A percentile compares a stretch with the other conserved stretches of the same genome.
These are phyloP conservation scores for Musa itinerans DNA, from an alignment of 176 grass and related monocot genomes.

Conservation along the genomic window DNA sequence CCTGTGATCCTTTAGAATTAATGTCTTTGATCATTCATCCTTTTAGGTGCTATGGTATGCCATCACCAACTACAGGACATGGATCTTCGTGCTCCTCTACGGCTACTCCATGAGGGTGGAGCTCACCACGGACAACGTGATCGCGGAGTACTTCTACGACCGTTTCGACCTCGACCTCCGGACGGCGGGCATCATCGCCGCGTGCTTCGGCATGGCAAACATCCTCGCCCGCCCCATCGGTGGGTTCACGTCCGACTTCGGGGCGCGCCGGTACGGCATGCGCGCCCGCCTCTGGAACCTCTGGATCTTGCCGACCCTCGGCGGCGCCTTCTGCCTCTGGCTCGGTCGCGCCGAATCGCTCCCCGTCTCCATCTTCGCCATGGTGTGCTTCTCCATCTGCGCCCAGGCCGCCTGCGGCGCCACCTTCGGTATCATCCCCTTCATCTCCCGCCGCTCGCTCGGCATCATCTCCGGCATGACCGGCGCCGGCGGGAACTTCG, in stretches of 20 bases:
- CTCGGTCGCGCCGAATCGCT: constrained; percentile 32
- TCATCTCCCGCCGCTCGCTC: constrained; percentile 53
- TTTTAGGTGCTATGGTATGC: constrained; percentile 37
- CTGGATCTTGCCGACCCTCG: constrained; percentile 71
- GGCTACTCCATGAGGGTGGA: constrained; percentile 83
- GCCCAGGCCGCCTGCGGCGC: constrained; percentile 77
- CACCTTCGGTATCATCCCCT: constrained; percentile 56
- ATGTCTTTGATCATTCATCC: too few species aligned
- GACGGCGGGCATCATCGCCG: constrained; percentile 55
- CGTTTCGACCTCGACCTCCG: constrained; percentile 62
- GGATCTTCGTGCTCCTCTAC: constrained; percentile 75
- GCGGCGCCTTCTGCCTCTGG: constrained; percentile 58
- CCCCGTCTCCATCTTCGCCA: constrained; percentile 38
- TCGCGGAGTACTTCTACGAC: constrained; percentile 73
- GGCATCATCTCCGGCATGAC: constrained; percentile 64
- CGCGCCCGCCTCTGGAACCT: constrained; percentile 68
- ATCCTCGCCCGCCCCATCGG: constrained; percentile 46
- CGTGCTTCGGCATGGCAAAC: constrained; percentile 87
- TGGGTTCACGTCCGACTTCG: constrained; percentile 48
- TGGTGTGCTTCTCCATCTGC: constrained; percentile 78
- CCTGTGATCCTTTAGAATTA: too few species aligned
- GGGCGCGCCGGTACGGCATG: constrained; percentile 47
- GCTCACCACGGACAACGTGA: constrained; percentile 79
- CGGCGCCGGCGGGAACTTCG: constrained; percentile 57
- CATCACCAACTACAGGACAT: constrained; percentile 61